phyloP scores from a whole-genome alignment of 1,284 basidiomycete species.

The Trichosporon asahii region DNA sequence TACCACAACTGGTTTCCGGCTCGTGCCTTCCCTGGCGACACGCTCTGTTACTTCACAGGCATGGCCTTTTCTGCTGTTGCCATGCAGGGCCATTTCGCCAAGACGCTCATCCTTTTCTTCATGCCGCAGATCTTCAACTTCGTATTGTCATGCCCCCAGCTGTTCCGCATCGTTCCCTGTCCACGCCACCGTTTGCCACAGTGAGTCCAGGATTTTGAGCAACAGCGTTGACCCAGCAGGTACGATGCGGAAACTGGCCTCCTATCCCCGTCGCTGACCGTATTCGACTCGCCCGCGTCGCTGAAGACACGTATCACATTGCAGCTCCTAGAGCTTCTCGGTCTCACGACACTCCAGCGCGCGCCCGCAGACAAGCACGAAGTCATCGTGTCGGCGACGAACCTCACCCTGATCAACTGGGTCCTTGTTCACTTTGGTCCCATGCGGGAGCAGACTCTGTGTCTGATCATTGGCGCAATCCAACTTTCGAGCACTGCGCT shows the following conservation, averaged over 20 bases:
- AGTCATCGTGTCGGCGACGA: slow-evolving; percentile 67
- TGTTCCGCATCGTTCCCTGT: slow-evolving; percentile 89
- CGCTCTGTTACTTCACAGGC: slow-evolving; percentile 93
- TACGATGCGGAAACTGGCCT: slow-evolving; percentile 69
- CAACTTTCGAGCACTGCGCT: slow-evolving; percentile 72
- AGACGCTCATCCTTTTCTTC: slow-evolving; percentile 91
- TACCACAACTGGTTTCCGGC: slow-evolving; percentile 98
- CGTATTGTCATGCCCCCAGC: slow-evolving; percentile 85
- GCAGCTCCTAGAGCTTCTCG: slow-evolving; percentile 59
- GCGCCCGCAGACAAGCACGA: slow-evolving; percentile 49
- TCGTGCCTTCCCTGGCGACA: slow-evolving; percentile 91
- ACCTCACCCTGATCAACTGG: slow-evolving; percentile 83
- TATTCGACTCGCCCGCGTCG: slow-evolving; percentile 59
- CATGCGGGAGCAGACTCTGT: slow-evolving; percentile 73
- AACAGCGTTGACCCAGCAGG: slow-evolving; percentile 50
- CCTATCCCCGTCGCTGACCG: slow-evolving; percentile 67
- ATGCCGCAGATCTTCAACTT: slow-evolving; percentile 98
- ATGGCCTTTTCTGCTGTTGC: slow-evolving; percentile 97
- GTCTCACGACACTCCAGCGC: slow-evolving; percentile 65
- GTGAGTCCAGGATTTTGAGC: slow-evolving; percentile 53
- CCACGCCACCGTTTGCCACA: slow-evolving; percentile 89
- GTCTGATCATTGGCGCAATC: slow-evolving; percentile 65
- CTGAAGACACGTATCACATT: slow-evolving; percentile 59
- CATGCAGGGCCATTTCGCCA: slow-evolving; percentile 94
- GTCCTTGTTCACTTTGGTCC: slow-evolving; percentile 73